Base-by-base conservation (phyloP, 2,329 filamentous ascomycete genomes). In the Colletotrichum zoysiae region DNA sequence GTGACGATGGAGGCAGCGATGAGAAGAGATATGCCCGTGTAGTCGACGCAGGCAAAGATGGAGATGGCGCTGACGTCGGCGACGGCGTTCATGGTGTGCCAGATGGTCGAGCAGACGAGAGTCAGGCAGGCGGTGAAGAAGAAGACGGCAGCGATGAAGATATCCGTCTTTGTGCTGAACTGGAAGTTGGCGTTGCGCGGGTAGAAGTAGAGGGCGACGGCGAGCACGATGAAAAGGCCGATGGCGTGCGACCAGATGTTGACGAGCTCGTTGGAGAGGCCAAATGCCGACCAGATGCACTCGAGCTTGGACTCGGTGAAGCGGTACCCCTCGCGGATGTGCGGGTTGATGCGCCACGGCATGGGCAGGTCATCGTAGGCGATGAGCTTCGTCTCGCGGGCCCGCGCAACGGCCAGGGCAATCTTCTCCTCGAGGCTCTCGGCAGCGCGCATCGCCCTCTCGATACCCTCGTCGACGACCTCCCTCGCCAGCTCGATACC, bases 21-120 rank as follows among this genome's bases (percentile, higher is more conserved):
- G 35, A 99, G 89, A 62, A 99, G 86, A 1, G 95, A 97, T 76
- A 99, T 99, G 67, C 96, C 96, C 0, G 96, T 98, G 83, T 99
- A 99, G 82, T 99, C 96, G 71, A 99, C 95, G 81, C 96, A 99
- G 23, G 96, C 96, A 78, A 99, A 98, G 73, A 95, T 92, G 80
- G 97, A 96, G 83, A 99, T 92, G 53, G 97, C 89, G 26, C 91
- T 90, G 78, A 97, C 91, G 76, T 97, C 93, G 23, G 95, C 95
- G 66, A 98, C 97, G 77, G 94, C 94, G 84, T 95, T 97, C 95
- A 99, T 98, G 35, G 96, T 98, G 84, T 99, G 96, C 96, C 96
- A 99, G 79, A 98, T 91, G 74, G 92, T 95, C 74, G 93, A 97
- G 90, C 96, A 99, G 79, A 95, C 90, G 67, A 99, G 89, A 78